Evolutionary conservation across 2,329 filamentous ascomycete genomes (phyloP).

Genomic region (Bipolaris bicolor): DNA sequence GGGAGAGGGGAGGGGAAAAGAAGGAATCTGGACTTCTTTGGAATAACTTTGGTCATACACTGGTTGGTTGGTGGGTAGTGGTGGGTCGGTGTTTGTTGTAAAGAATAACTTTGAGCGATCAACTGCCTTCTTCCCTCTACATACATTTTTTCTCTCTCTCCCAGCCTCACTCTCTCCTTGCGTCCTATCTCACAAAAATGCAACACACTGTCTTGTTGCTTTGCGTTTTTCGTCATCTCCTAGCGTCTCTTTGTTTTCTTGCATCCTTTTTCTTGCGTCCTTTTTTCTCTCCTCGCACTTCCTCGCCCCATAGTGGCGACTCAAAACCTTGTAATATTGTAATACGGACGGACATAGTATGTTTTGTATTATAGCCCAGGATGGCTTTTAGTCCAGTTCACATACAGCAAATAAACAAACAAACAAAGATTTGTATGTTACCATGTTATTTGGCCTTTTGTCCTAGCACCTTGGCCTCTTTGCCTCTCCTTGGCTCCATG

Average conservation of each 20-base stretch:
- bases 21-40: conserved; percentile 14
- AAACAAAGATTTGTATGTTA: no score
- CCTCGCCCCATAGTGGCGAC: background rate
- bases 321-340: background rate
- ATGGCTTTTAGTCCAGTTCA: conserved; percentile 7
- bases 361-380: background rate
- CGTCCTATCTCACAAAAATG: conserved; percentile 1
- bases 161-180: conserved; percentile 8
- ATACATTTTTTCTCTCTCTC: background rate
- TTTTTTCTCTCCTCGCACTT: background rate
- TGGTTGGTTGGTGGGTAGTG: conserved; percentile 6
- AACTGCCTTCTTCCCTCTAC: conserved; percentile 11
- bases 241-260: conserved; percentile 4
- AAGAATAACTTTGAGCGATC: conserved; percentile 29
- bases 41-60: conserved; percentile 16
- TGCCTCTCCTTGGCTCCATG: background rate
- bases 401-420: no score
- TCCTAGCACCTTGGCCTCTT: conserved; percentile 1
- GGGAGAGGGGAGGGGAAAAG: conserved; percentile 6
- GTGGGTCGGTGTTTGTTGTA: conserved; percentile 10
- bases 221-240: conserved; percentile 2
- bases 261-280: background rate
- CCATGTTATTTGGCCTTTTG: no score
- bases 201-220: background rate
- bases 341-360: conserved; percentile 4